Evolutionary conservation across 805 yeast genomes (phyloP).

Genomic region (Nakazawaea anatomiae): DNA sequence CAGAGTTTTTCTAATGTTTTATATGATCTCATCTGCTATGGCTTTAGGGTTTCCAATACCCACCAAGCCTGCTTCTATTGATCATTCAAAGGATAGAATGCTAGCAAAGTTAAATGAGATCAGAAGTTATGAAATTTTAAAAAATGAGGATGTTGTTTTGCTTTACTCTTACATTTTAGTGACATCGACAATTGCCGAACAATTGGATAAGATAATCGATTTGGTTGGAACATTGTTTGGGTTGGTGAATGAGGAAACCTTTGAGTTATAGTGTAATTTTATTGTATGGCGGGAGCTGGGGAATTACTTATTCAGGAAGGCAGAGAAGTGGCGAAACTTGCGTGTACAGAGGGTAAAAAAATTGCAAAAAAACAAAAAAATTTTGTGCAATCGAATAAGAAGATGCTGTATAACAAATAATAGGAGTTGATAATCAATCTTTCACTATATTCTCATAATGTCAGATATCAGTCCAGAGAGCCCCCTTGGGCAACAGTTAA

Average conservation of each 20-base stretch:
- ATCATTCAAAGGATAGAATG: slow-evolving; percentile 65
- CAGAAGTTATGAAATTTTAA: slow-evolving; percentile 33
- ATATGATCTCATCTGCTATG: slow-evolving; percentile 73
- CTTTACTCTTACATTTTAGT: slow-evolving; percentile 72
- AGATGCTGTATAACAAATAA: background rate
- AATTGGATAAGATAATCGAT: slow-evolving; percentile 51
- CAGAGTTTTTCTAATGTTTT: slow-evolving; percentile 67
- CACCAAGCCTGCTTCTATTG: slow-evolving; percentile 69
- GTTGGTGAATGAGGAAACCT: slow-evolving; percentile 55
- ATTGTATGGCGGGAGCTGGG: too few relatives aligned
- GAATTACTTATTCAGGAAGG: background rate
- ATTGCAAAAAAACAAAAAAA: background rate
- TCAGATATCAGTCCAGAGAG: slow-evolving; percentile 23
- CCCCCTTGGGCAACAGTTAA: slow-evolving; percentile 34
- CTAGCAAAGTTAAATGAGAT: slow-evolving; percentile 59
- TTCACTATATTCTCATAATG: slow-evolving; percentile 8
- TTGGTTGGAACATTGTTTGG: slow-evolving; percentile 59
- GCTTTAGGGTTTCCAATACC: slow-evolving; percentile 75
- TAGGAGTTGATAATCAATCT: too few relatives aligned
- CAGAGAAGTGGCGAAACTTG: background rate
- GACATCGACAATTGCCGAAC: slow-evolving; percentile 59
- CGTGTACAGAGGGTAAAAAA: background rate
- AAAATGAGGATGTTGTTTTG: slow-evolving; percentile 71
- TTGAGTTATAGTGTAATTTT: slow-evolving; percentile 36
- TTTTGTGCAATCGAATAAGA: background rate